Percentiles rank a stretch among this genome's conserved stretches.
Conservation (phyloP, 2,329 filamentous ascomycete species). For the Aureobasidium sp. region DNA sequence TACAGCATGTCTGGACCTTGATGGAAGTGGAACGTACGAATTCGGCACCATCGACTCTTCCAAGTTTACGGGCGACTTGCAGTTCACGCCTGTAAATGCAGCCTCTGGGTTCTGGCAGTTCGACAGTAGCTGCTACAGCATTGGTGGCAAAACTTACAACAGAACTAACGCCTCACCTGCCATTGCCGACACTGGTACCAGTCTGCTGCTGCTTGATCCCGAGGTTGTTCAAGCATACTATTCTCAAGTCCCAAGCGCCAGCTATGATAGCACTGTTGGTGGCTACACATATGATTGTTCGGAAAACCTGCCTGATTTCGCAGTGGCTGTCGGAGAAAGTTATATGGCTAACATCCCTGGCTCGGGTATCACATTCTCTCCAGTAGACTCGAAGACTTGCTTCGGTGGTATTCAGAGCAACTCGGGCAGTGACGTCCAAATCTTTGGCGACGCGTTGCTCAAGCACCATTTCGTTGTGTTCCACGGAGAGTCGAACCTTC, state of each 20-base stretch:
- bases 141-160: slow-evolving; percentile 46
- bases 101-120: slow-evolving; percentile 63
- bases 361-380: slow-evolving; percentile 43
- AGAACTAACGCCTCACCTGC: slow-evolving; percentile 40
- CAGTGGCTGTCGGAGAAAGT: slow-evolving; percentile 47
- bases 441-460: slow-evolving; percentile 55
- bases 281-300: slow-evolving; percentile 37
- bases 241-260: slow-evolving; percentile 30
- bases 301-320: slow-evolving; percentile 34
- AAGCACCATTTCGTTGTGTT: slow-evolving; percentile 54
- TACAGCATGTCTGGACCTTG: slow-evolving; percentile 57
- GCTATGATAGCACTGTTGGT: slow-evolving; percentile 28
- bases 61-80: slow-evolving; percentile 55
- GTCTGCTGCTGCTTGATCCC: slow-evolving; percentile 51
- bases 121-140: slow-evolving; percentile 45
- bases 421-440: slow-evolving; percentile 43
- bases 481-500: slow-evolving; percentile 36
- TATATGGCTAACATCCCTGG: slow-evolving; percentile 31
- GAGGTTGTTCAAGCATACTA: slow-evolving; percentile 38
- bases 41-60: slow-evolving; percentile 60
- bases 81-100: slow-evolving; percentile 53
- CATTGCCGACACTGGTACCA: slow-evolving; percentile 50
- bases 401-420: slow-evolving; percentile 60
- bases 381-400: slow-evolving; percentile 46
- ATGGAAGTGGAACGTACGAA: slow-evolving; percentile 56